A percentile compares a stretch with the other conserved stretches of the same genome.
Conservation (phyloP, 352 stramenopile species). For the Pythium rhizo-oryzae region DNA sequence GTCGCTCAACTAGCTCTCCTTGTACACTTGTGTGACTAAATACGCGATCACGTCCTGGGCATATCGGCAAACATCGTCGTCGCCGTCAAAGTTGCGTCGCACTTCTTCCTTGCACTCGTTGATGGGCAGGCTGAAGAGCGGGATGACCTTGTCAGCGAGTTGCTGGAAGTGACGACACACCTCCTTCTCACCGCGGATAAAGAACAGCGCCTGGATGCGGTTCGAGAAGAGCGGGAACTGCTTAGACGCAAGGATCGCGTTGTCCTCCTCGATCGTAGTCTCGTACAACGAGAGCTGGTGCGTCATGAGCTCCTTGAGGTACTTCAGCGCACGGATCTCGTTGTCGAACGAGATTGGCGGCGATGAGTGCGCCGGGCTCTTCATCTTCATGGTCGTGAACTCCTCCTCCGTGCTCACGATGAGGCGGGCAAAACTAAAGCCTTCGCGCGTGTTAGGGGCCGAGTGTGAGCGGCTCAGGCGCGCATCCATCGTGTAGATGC, state of each 20-base stretch:
- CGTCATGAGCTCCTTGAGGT: conserved; percentile 78
- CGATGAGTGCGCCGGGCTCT: conserved; percentile 74
- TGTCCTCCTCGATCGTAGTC: conserved; percentile 88
- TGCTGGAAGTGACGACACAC: conserved; percentile 83
- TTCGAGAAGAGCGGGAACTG: conserved; percentile 86
- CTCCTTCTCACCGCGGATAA: conserved; percentile 90
- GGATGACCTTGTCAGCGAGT: conserved; percentile 82
- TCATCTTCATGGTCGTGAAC: conserved; percentile 83
- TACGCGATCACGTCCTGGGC: conserved; percentile 88
- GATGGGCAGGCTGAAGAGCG: conserved; percentile 80
- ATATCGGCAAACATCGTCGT: conserved; percentile 85
- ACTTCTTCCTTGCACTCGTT: conserved; percentile 69
- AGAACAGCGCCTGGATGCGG: conserved; percentile 87
- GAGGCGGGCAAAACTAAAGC: conserved; percentile 82
- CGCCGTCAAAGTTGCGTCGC: conserved; percentile 73
- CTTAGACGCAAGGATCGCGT: conserved; percentile 79
- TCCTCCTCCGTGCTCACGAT: conserved; percentile 87
- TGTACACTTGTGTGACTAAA: conserved; percentile 85
- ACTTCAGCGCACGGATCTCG: conserved; percentile 77
- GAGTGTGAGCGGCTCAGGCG: conserved; percentile 85
- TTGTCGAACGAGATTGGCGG: conserved; percentile 87
- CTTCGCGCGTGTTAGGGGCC: conserved; percentile 84
- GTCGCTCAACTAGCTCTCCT: conserved; percentile 54
- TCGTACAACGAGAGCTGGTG: conserved; percentile 80
- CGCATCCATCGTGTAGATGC: conserved; percentile 88